Evolutionary conservation across 352 stramenopile species (phyloP), one percentile per base, ranked within the genome.

Genomic region (Pythium scleroteichum): DNA sequence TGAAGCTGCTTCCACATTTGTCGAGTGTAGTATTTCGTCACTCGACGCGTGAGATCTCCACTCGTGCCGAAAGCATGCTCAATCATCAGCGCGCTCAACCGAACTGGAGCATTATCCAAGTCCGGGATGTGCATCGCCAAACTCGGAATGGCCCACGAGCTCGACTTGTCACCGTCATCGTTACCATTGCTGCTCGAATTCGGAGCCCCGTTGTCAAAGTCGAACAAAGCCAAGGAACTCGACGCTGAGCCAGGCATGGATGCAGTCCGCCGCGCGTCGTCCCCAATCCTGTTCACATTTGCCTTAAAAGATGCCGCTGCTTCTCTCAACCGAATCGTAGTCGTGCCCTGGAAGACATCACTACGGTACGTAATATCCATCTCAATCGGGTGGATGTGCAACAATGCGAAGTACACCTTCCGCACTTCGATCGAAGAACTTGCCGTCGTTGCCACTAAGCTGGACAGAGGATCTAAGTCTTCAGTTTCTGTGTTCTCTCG

Each of bases 11-110:
- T 93, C 87, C 85, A 95, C 55, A 95, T 60, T 53, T 95, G 85
- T 0, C 83, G 75, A 0, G 84, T 95, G 68, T 97, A 97, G 53
- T 97, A 94, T 70, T 96, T 96, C 12, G 73, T 88, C n/a, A 97
- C 82, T 40, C 86, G 80, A 19, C 87, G 72, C 22, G 76, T 89
- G 51, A 96, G 62, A 51, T 96, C 86, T 17, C 83, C 72, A 39
- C 85, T 91, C n/a, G 86, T 95, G 27, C 89, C 89, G 45, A 96
- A 97, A 7, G 82, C 89, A 51, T 97, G 85, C 55, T 96, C 83
- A 40, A 95, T 92, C 78, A 95, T 92, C 45, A 97, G 56, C 19
- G 89, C 87, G 46, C 87, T 95, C 45, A 97, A 64, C 12, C 87
- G 83, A 53, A 97, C 79, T 0, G 85, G 83, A 2, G 87, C 88